Percentiles rank a stretch among this genome's conserved stretches.
These are phyloP conservation scores for Naganishia kalamii DNA, from an alignment of 768 basidiomycete species.

Conservation along the genomic window DNA sequence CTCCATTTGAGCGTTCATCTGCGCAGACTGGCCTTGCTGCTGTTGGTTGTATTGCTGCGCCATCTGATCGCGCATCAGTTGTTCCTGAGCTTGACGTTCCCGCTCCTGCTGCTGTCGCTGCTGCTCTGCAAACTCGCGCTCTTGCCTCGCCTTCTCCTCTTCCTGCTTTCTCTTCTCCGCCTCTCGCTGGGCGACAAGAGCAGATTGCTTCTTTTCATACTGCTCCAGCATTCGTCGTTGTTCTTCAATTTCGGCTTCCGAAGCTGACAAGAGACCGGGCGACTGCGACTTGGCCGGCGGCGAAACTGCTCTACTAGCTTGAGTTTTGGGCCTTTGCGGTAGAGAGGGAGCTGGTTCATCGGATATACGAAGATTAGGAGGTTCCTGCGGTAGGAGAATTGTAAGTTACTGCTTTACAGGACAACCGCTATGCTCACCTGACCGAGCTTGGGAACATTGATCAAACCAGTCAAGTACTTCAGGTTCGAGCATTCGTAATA, in stretches of 20 bases:
- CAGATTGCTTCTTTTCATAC: slow-evolving; percentile 91
- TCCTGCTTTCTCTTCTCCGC: slow-evolving; percentile 73
- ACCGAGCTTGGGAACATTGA: slow-evolving; percentile 96
- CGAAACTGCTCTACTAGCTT: slow-evolving; percentile 46
- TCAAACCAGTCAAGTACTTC: slow-evolving; percentile 92
- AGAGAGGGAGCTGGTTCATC: slow-evolving; percentile 70
- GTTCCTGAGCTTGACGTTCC: slow-evolving; percentile 81
- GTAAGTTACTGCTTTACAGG: slow-evolving; percentile 17
- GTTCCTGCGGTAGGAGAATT: slow-evolving; percentile 60
- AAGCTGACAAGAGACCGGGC: slow-evolving; percentile 60
- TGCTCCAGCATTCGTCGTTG: slow-evolving; percentile 91
- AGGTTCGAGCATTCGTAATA: slow-evolving; percentile 99
- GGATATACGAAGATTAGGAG: slow-evolving; percentile 82
- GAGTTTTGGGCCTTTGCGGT: slow-evolving; percentile 62
- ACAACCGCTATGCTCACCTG: slow-evolving; percentile 53
- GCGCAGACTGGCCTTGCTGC: slow-evolving; percentile 60
- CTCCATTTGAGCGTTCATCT: slow-evolving; percentile 75
- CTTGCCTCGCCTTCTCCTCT: slow-evolving; percentile 70
- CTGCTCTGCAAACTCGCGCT: slow-evolving; percentile 80
- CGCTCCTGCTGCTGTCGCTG: slow-evolving; percentile 81
- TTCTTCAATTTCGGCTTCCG: slow-evolving; percentile 67
- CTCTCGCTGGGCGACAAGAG: slow-evolving; percentile 71
- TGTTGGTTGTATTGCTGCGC: slow-evolving; percentile 69
- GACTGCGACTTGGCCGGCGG: slow-evolving; percentile 42
- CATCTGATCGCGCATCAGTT: slow-evolving; percentile 56